Evolutionary conservation across 352 stramenopile species (phyloP).

Genomic region (Phytophthora hybrid): DNA sequence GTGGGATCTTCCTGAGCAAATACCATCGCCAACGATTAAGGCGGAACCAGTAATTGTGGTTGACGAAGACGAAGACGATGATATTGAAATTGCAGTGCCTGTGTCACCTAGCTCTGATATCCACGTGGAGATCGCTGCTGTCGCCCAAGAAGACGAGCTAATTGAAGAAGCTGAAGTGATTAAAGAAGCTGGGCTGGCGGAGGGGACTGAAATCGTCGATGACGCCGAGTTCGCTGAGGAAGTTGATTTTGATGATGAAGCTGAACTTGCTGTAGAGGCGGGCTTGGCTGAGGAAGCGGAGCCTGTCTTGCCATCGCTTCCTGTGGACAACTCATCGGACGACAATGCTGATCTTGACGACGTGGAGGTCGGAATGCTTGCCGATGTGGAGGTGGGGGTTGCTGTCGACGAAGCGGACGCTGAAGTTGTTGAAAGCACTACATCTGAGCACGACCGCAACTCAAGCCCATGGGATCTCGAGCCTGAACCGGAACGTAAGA

Average conservation of each 20-base stretch:
- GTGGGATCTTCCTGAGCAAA: slow-evolving; percentile 43
- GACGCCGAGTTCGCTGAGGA: slow-evolving; percentile 25
- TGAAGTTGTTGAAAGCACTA: slow-evolving; percentile 31
- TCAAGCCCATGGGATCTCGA: slow-evolving; percentile 44
- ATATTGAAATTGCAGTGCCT: slow-evolving; percentile 24
- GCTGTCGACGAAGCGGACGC: slow-evolving; percentile 35
- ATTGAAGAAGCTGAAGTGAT: slow-evolving; percentile 22
- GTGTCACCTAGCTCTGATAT: slow-evolving; percentile 18
- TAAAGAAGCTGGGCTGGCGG: background rate
- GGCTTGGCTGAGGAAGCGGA: slow-evolving; percentile 26
- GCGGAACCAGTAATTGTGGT: slow-evolving; percentile 11
- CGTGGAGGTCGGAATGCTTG: slow-evolving; percentile 51
- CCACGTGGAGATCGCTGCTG: slow-evolving; percentile 21
- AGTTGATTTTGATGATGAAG: slow-evolving; percentile 24
- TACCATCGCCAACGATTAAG: slow-evolving; percentile 35
- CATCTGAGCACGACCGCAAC: slow-evolving; percentile 20
- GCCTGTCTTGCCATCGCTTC: slow-evolving; percentile 17
- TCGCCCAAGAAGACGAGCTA: slow-evolving; percentile 26
- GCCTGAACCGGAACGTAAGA: slow-evolving; percentile 30
- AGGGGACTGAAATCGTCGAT: slow-evolving; percentile 25
- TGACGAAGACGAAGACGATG: slow-evolving; percentile 27
- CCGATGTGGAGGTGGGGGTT: slow-evolving; percentile 46
- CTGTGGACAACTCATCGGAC: slow-evolving; percentile 15
- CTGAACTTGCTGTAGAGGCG: slow-evolving; percentile 12
- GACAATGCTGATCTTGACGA: slow-evolving; percentile 29